Base-by-base conservation (phyloP, 2,329 filamentous ascomycete genomes). In the Pseudocercospora crystallina region DNA sequence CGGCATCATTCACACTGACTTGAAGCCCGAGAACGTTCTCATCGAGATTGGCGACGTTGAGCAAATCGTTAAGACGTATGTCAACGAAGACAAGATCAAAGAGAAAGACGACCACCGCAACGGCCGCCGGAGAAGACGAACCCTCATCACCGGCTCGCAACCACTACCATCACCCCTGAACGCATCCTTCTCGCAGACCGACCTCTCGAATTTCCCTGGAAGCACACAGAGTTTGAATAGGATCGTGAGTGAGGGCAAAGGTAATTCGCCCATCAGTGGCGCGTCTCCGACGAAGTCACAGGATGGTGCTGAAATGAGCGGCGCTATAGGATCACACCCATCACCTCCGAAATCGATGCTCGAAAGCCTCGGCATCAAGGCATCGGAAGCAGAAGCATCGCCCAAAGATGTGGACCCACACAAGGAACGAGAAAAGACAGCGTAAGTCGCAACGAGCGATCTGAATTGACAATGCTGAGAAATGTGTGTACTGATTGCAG, bases 41-140 rank as follows among this genome's bases (percentile, higher is more conserved):
- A 97, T 99, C 69, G 94, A 99, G 74, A 97, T 99, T 66, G 94
- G 94, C 60, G 94, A 99, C 64, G 94, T 99, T 43, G 94, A 99
- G 76, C 90, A 97, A 72, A 97, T 97, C 57, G 94, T 99, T 51
- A 92, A 96, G 73, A 90, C 89, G 54, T 92, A 95, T 58, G 92
- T 99, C 48, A 92, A 96, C 72, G 89, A 85, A 56, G 88, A 94
- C 43, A 47, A 76, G 14, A 70, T 72, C 56, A 82, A 82, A 62
- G 80, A 84, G 44, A 86, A 87, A 54, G 90, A 95, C 68, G 90
- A 91, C 69, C 90, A 95, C 67, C 82, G 91, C 60, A 97, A 96
- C 71, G 92, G 94, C 45, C 83, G 94, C 55, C 82, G 94, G 71
- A 83, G 94, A 71, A 82, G 94, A 70, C 82, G 94, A 65, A 99